These are phyloP conservation scores for Colletotrichum godetiae DNA, from an alignment of 2,329 filamentous ascomycete species.

Conservation along the genomic window DNA sequence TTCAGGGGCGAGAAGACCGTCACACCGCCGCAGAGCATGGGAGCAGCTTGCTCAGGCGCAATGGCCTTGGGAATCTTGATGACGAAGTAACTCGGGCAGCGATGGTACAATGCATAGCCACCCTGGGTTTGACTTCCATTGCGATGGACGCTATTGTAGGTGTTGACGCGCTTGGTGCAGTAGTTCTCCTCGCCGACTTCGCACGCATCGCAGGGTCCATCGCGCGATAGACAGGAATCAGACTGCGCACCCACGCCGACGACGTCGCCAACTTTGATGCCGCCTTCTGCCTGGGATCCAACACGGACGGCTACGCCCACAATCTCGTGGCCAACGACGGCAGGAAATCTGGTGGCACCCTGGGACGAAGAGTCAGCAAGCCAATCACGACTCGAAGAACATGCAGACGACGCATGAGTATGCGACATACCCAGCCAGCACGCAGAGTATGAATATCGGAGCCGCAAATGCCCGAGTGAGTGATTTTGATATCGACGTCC, in stretches of 20 bases:
- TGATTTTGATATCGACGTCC: conserved; percentile 73
- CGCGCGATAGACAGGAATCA: conserved; percentile 60
- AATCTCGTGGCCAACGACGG: conserved; percentile 73
- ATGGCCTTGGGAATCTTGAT: conserved; percentile 57
- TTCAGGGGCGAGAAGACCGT: conserved; percentile 74
- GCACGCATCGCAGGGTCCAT: conserved; percentile 52
- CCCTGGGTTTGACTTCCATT: conserved; percentile 66
- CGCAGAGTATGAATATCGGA: conserved; percentile 69
- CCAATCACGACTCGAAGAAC: neutral
- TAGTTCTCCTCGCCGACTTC: conserved; percentile 52
- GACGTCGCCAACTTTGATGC: conserved; percentile 70
- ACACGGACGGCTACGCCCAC: conserved; percentile 67
- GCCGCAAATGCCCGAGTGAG: conserved; percentile 75
- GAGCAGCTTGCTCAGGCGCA: conserved; percentile 58
- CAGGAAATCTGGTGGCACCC: conserved; percentile 34
- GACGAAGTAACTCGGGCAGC: conserved; percentile 57
- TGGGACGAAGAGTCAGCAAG: conserved; percentile 24
- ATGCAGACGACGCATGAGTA: conserved; percentile 41
- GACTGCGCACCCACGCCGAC: conserved; percentile 72
- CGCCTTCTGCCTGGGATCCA: conserved; percentile 54
- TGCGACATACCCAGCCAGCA: conserved; percentile 61
- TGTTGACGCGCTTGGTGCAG: conserved; percentile 56
- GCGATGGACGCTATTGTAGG: conserved; percentile 63
- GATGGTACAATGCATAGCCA: conserved; percentile 54
- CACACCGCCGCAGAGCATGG: conserved; percentile 78